Evolutionary conservation across 1,139 yeast genomes (phyloP).

Genomic region (Saccharomyces hybrid): DNA sequence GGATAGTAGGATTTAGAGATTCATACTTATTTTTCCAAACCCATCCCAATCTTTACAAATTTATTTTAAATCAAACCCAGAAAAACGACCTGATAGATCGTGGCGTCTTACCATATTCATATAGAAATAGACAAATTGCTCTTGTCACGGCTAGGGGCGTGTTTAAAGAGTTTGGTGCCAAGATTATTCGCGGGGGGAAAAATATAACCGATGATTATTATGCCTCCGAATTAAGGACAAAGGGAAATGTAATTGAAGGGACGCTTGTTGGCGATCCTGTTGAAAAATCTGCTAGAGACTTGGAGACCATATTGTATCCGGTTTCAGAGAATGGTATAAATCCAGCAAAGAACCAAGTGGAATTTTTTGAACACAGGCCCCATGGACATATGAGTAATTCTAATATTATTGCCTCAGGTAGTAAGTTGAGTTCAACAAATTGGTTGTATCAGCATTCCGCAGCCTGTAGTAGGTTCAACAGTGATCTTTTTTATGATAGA

Average conservation of each 20-base stretch:
- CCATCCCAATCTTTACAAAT: conserved; percentile 62
- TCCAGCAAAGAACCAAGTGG: conserved; percentile 30
- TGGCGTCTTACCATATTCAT: conserved; percentile 80
- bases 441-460: conserved; percentile 86
- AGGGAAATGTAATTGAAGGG: conserved; percentile 65
- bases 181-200: conserved; percentile 70
- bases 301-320: conserved; percentile 7
- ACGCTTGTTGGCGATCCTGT: conserved; percentile 58
- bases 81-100: conserved; percentile 78
- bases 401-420: conserved; percentile 38
- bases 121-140: conserved; percentile 84
- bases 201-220: conserved; percentile 85
- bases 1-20: conserved; percentile 91
- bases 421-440: conserved; percentile 53
- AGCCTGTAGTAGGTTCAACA: conserved; percentile 65
- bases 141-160: conserved; percentile 87
- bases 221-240: conserved; percentile 61
- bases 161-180: conserved; percentile 88
- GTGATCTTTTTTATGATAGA: conserved; percentile 53
- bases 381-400: conserved; percentile 33
- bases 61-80: conserved; percentile 68
- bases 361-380: conserved; percentile 28
- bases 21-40: conserved; percentile 86
- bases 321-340: conserved; percentile 11
- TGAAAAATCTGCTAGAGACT: conserved; percentile 11